phyloP scores from a whole-genome alignment of 768 basidiomycete genomes.

The Strobilomyces confusus region DNA sequence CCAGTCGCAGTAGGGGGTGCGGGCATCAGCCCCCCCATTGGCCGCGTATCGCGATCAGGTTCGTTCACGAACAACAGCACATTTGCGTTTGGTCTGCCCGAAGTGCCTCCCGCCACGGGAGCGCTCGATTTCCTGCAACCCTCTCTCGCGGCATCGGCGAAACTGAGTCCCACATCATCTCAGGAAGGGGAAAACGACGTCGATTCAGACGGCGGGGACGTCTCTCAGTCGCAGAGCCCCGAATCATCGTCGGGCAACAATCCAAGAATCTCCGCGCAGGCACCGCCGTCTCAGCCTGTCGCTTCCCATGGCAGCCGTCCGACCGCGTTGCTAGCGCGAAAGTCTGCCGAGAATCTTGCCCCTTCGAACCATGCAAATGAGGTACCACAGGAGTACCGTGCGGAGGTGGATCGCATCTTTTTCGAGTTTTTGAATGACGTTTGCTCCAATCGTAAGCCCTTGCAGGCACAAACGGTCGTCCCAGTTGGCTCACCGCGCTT shows the following conservation, averaged over 20 bases:
- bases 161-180: slow-evolving; percentile 32
- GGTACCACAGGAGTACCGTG: slow-evolving; percentile 75
- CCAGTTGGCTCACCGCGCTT: slow-evolving; percentile 18
- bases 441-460: slow-evolving; percentile 82
- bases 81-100: slow-evolving; percentile 36
- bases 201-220: slow-evolving; percentile 40
- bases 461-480: slow-evolving; percentile 6
- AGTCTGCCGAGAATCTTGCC: slow-evolving; percentile 26
- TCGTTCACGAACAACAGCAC: slow-evolving; percentile 47
- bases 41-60: slow-evolving; percentile 55
- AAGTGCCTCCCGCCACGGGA: slow-evolving; percentile 22
- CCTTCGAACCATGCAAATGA: slow-evolving; percentile 46
- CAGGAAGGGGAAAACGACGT: slow-evolving; percentile 52
- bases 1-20: slow-evolving; percentile 15
- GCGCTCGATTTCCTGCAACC: slow-evolving; percentile 31
- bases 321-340: slow-evolving; percentile 12
- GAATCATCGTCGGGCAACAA: slow-evolving; percentile 28
- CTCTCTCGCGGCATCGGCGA: slow-evolving; percentile 9
- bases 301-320: slow-evolving; percentile 15
- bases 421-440: slow-evolving; percentile 82
- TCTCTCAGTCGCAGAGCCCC: slow-evolving; percentile 29
- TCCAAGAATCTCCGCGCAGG: slow-evolving; percentile 21
- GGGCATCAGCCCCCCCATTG: slow-evolving; percentile 37
- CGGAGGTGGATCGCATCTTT: slow-evolving; percentile 86
- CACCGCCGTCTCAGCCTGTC: slow-evolving; percentile 17